These are phyloP conservation scores for Aspergillus fumigatiaffinis DNA, from an alignment of 2,329 filamentous ascomycete genomes.

Conservation along the genomic window DNA sequence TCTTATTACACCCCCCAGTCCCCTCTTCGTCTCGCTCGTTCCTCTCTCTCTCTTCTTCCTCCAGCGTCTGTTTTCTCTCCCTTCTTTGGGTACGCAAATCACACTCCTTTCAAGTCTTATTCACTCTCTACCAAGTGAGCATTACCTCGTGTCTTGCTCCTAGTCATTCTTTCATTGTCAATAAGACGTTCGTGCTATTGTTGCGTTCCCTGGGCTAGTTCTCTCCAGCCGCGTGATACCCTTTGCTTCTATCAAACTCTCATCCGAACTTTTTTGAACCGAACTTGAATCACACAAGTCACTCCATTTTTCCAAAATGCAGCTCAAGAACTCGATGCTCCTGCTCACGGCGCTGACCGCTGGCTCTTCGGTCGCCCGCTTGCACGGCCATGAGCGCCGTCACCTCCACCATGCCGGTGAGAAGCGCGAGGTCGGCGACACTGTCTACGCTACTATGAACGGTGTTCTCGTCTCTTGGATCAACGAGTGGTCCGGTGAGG, in stretches of 20 bases:
- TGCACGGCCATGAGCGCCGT: conserved; percentile 38
- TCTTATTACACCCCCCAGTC: conserved; percentile 7
- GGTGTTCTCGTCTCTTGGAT: conserved; percentile 32
- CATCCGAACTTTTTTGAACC: conserved; percentile 1
- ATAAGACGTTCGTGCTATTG: conserved; percentile 7
- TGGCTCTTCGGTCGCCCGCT: conserved; percentile 32
- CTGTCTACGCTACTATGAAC: conserved; percentile 31
- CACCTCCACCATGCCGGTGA: conserved; percentile 26
- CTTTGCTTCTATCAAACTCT: not conserved
- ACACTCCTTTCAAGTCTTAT: conserved; percentile 13
- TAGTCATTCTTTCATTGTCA: conserved; percentile 14
- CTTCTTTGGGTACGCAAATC: conserved; percentile 7
- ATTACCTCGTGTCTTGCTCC: conserved; percentile 6
- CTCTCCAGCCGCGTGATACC: conserved; percentile 5
- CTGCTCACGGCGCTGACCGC: conserved; percentile 36
- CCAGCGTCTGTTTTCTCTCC: conserved; percentile 2
- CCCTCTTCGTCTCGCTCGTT: conserved; percentile 1
- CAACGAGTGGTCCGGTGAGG: conserved; percentile 32
- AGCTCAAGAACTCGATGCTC: conserved; percentile 36
- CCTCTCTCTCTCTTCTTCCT: conserved; percentile 4
- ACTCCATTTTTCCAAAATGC: conserved; percentile 26
- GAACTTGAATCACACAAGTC: not conserved
- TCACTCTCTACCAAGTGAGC: conserved; percentile 5
- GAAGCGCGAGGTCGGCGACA: conserved; percentile 31
- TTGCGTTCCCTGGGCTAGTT: conserved; percentile 6